A percentile compares a stretch with the other conserved stretches of the same genome.
Conservation (phyloP, 1,284 basidiomycete genomes). For the Pseudozyma sp. region DNA sequence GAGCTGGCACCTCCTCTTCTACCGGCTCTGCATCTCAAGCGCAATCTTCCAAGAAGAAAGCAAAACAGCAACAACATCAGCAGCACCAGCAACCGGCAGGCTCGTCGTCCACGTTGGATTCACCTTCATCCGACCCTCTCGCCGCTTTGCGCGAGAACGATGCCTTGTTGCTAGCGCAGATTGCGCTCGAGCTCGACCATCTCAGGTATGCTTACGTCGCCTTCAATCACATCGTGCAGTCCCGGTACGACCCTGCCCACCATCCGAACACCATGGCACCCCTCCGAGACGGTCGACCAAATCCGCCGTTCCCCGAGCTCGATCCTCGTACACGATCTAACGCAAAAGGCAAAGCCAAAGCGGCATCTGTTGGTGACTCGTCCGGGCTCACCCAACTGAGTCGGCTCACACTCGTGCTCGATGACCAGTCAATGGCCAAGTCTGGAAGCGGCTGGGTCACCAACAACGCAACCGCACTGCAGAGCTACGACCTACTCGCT, state of each 20-base stretch:
- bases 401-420: conserved; percentile 64
- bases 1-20: conserved; percentile 9
- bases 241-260: conserved; percentile 45
- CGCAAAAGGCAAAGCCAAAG: conserved; percentile 19
- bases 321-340: conserved; percentile 46
- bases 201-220: conserved; percentile 59
- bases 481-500: conserved; percentile 80
- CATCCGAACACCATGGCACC: conserved; percentile 52
- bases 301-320: conserved; percentile 60
- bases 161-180: conserved; percentile 28
- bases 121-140: conserved; percentile 10
- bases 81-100: conserved; percentile 11
- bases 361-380: neutral
- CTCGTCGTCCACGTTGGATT: conserved; percentile 15
- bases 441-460: conserved; percentile 57
- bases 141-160: conserved; percentile 34
- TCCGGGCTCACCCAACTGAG: conserved; percentile 59
- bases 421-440: conserved; percentile 60
- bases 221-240: conserved; percentile 58
- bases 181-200: conserved; percentile 42
- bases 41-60: conserved; percentile 44
- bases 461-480: conserved; percentile 55
- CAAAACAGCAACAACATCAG: conserved; percentile 24
- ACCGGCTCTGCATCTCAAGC: conserved; percentile 4
- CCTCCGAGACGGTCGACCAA: conserved; percentile 20